These are phyloP conservation scores for Kwoniella dejecticola DNA, from an alignment of 768 basidiomycete genomes.

Conservation along the genomic window DNA sequence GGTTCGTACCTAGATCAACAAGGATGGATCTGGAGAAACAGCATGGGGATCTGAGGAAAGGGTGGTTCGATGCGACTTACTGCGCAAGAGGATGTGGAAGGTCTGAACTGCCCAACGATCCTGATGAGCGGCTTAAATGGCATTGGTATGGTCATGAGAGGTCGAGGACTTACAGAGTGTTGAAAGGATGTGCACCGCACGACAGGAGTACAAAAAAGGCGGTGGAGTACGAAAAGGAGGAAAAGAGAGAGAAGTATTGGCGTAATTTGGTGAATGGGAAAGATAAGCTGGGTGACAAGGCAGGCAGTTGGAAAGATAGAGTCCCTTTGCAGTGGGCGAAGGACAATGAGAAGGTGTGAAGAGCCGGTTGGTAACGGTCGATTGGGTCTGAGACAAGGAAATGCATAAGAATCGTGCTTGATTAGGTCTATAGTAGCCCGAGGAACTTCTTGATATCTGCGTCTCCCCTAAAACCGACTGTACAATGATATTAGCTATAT, in stretches of 20 bases:
- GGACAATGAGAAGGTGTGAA: slow-evolving; percentile 1
- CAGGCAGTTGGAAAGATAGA: slow-evolving; percentile 11
- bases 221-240: neutral
- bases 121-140: slow-evolving; percentile 14
- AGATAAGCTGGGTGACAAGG: slow-evolving; percentile 4
- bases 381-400: too few species aligned
- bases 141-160: slow-evolving; percentile 24
- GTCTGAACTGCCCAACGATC: slow-evolving; percentile 17
- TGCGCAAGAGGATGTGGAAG: slow-evolving; percentile 13
- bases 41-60: slow-evolving; percentile 20
- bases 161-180: neutral
- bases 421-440: slow-evolving; percentile 30
- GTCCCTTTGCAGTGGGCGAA: slow-evolving; percentile 4
- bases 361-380: too few species aligned
- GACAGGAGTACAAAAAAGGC: neutral
- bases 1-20: slow-evolving; percentile 8
- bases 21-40: slow-evolving; percentile 20
- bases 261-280: neutral
- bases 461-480: slow-evolving; percentile 40
- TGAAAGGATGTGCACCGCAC: neutral
- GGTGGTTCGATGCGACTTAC: slow-evolving; percentile 21
- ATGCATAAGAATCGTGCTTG: too few species aligned
- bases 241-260: slow-evolving; percentile 5
- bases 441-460: slow-evolving; percentile 46
- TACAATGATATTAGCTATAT: neutral